These are phyloP conservation scores for Wickerhamiella brachini DNA, from an alignment of 805 yeast species.

Conservation along the genomic window DNA sequence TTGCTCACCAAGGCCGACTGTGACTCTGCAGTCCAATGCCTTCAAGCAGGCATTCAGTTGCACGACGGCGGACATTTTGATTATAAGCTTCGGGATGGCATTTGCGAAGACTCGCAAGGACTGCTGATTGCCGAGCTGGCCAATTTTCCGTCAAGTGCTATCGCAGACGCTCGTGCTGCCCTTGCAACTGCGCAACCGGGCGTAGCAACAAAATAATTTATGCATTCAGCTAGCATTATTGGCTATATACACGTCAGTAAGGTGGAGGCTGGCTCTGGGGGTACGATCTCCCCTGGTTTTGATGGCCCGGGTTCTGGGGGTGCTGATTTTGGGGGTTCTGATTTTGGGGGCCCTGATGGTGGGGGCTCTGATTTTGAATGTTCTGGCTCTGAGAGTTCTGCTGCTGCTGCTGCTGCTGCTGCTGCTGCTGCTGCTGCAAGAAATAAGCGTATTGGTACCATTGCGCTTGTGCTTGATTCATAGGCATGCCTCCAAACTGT, in stretches of 20 bases:
- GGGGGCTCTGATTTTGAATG: background rate
- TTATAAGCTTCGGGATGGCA: slow-evolving; percentile 48
- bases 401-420: background rate
- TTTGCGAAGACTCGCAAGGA: slow-evolving; percentile 66
- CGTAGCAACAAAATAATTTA: background rate
- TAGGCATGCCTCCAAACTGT: background rate
- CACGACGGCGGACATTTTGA: slow-evolving; percentile 23
- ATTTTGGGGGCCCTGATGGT: background rate
- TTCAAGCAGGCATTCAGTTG: slow-evolving; percentile 13
- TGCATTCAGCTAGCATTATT: background rate
- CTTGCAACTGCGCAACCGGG: background rate
- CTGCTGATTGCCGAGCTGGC: slow-evolving; percentile 63
- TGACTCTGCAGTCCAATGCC: slow-evolving; percentile 2
- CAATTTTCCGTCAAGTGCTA: slow-evolving; percentile 55
- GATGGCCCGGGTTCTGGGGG: background rate
- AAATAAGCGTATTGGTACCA: background rate
- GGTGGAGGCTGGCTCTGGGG: slow-evolving; percentile 1
- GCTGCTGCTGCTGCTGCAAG: background rate
- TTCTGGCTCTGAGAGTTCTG: background rate
- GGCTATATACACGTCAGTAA: background rate
- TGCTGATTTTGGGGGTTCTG: background rate
- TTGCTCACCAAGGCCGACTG: slow-evolving; percentile 25
- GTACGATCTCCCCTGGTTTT: background rate
- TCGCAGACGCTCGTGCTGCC: slow-evolving; percentile 36
- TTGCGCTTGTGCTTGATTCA: background rate